These are phyloP conservation scores for Persicaria maculosa DNA, from an alignment of 148 eudicot species.

Conservation along the genomic window DNA sequence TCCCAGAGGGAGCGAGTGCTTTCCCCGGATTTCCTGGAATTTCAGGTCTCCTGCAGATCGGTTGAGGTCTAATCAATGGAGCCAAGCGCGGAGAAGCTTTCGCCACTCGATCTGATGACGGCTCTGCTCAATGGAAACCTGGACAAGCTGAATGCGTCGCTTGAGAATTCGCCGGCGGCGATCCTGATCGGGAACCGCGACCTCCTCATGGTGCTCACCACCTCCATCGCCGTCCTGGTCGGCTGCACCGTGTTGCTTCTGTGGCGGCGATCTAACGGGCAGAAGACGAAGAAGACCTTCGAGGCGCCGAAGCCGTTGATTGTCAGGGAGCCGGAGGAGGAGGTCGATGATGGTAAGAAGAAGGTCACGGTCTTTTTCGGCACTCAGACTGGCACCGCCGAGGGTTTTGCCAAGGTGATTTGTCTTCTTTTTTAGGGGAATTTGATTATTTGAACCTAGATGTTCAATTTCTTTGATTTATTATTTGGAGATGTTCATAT, in stretches of 20 bases:
- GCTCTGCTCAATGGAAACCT: slow-evolving; percentile 44
- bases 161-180: slow-evolving; percentile 32
- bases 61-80: slow-evolving; percentile 32
- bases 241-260: slow-evolving; percentile 49
- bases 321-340: slow-evolving; percentile 40
- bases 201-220: slow-evolving; percentile 49
- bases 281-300: slow-evolving; percentile 23
- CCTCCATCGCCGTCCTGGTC: slow-evolving; percentile 59
- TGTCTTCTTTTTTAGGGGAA: background rate
- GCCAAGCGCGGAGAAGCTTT: slow-evolving; percentile 48
- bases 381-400: slow-evolving; percentile 96
- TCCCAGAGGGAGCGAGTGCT: background rate
- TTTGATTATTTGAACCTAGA: background rate
- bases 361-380: slow-evolving; percentile 80
- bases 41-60: background rate
- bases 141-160: slow-evolving; percentile 42
- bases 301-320: slow-evolving; percentile 37
- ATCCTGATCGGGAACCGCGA: slow-evolving; percentile 57
- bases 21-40: background rate
- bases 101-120: slow-evolving; percentile 72
- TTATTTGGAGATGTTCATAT: background rate
- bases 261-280: slow-evolving; percentile 50
- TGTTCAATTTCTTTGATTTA: background rate
- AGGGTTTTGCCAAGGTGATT: slow-evolving; percentile 87
- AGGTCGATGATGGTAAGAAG: slow-evolving; percentile 66